Evolutionary conservation across 1,139 yeast species (phyloP).

Genomic region (Zygosaccharomyces pseudobailii): DNA sequence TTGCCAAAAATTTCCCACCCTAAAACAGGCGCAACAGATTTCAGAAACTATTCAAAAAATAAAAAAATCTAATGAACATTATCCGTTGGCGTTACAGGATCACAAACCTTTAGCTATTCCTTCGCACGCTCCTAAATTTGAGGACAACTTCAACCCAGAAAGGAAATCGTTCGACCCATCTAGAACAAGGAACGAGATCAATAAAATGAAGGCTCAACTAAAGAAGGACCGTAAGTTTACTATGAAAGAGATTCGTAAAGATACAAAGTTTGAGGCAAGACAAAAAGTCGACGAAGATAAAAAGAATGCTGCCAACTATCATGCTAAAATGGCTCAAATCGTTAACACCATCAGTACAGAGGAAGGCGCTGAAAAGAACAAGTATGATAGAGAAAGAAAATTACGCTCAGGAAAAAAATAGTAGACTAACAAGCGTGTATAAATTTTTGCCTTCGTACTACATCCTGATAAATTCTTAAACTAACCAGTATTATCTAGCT

Average conservation of each 20-base stretch:
- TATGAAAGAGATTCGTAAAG: constrained; percentile 85
- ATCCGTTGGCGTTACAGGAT: constrained; percentile 78
- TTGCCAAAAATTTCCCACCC: constrained; percentile 21
- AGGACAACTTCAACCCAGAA: constrained; percentile 93
- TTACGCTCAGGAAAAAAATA: constrained; percentile 49
- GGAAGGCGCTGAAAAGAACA: constrained; percentile 92
- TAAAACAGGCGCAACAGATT: constrained; percentile 29
- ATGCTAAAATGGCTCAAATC: constrained; percentile 81
- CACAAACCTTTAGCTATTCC: constrained; percentile 84
- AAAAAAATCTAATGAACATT: constrained; percentile 51
- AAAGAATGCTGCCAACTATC: constrained; percentile 70
- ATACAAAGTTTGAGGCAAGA: constrained; percentile 79
- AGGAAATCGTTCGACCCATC: constrained; percentile 87
- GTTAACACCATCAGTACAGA: constrained; percentile 82
- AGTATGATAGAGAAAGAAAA: constrained; percentile 81
- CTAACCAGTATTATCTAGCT: background rate
- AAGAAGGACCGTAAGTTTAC: constrained; percentile 91
- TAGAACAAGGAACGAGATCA: constrained; percentile 72
- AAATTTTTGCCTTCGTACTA: no score
- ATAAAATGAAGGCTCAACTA: constrained; percentile 75
- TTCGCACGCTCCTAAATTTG: constrained; percentile 84
- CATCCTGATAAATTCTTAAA: background rate
- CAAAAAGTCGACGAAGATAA: constrained; percentile 79
- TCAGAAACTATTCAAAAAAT: constrained; percentile 46
- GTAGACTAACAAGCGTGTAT: constrained; percentile 11